phyloP scores from a whole-genome alignment of 805 yeast species.

The Groenewaldozyma salmanticensis region DNA sequence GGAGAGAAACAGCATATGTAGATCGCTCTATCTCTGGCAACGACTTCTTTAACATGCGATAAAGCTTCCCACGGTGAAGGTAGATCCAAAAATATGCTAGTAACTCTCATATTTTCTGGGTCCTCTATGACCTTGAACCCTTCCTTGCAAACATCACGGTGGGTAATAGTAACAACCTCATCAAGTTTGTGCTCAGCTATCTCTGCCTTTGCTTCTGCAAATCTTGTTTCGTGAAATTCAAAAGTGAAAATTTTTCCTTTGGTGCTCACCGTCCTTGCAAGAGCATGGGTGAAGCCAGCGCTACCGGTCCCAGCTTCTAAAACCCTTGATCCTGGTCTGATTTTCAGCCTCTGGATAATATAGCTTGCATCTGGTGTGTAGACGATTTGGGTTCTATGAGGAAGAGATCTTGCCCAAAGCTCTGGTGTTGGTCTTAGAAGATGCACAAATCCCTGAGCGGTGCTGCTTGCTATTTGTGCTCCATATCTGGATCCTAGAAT shows the following conservation, averaged over 20 bases:
- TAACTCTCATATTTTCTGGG: constrained; percentile 20
- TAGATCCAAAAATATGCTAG: constrained; percentile 57
- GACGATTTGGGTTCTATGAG: constrained; percentile 96
- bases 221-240: constrained; percentile 87
- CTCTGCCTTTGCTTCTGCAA: constrained; percentile 66
- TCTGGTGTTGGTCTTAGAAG: constrained; percentile 89
- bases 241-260: constrained; percentile 66
- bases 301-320: constrained; percentile 98
- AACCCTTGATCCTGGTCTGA: constrained; percentile 65
- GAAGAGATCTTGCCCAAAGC: constrained; percentile 89
- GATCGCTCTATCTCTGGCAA: constrained; percentile 43
- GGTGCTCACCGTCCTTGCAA: constrained; percentile 64
- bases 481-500: constrained; percentile 83
- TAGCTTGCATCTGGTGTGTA: constrained; percentile 93
- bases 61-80: constrained; percentile 98
- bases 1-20: constrained; percentile 94
- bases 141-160: constrained; percentile 83
- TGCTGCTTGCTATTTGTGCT: constrained; percentile 60
- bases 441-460: constrained; percentile 74
- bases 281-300: constrained; percentile 88
- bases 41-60: constrained; percentile 48
- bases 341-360: constrained; percentile 70
- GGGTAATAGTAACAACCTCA: constrained; percentile 58
- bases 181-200: constrained; percentile 61
- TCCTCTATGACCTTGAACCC: constrained; percentile 69